phyloP scores from a whole-genome alignment of 1,284 basidiomycete species.

The Leccinum colubrinum region DNA sequence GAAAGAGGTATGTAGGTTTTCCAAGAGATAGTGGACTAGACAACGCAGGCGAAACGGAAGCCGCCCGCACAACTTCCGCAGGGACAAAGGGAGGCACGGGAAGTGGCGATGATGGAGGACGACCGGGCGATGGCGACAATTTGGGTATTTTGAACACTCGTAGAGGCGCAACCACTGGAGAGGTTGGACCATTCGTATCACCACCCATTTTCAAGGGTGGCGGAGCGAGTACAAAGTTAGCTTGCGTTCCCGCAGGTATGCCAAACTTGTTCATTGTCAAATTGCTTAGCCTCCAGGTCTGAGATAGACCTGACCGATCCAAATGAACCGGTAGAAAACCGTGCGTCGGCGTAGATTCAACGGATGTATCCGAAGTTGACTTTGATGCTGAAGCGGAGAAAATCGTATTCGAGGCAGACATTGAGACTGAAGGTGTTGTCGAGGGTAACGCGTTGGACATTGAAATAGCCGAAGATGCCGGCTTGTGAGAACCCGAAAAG shows the following conservation, averaged over 20 bases:
- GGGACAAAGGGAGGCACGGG: conserved; percentile 3
- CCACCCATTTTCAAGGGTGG: conserved; percentile 23
- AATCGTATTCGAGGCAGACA: conserved; percentile 2
- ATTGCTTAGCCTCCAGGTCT: conserved; percentile 22
- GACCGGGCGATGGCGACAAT: conserved; percentile 16
- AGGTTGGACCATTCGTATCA: background rate
- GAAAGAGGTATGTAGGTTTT: background rate
- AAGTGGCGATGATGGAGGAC: conserved; percentile 21
- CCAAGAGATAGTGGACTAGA: conserved; percentile 17
- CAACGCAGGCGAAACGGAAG: conserved; percentile 18
- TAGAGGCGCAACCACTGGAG: conserved; percentile 23
- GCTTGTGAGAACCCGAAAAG: background rate
- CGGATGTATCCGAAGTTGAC: conserved; percentile 13
- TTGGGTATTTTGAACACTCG: conserved; percentile 28
- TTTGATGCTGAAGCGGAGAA: conserved; percentile 13
- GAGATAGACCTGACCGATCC: conserved; percentile 25
- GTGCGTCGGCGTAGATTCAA: conserved; percentile 14
- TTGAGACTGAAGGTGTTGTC: background rate
- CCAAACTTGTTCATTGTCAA: conserved; percentile 17
- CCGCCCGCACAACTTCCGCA: conserved; percentile 6
- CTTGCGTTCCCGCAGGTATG: conserved; percentile 1
- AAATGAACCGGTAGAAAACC: conserved; percentile 15
- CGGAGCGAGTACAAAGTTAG: conserved; percentile 23
- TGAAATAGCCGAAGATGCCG: conserved; percentile 1
- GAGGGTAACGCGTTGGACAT: conserved; percentile 5